Percentiles rank a stretch among this genome's conserved stretches.
Conservation (phyloP, 495 filamentous ascomycete species). For the Neurospora sp. region DNA sequence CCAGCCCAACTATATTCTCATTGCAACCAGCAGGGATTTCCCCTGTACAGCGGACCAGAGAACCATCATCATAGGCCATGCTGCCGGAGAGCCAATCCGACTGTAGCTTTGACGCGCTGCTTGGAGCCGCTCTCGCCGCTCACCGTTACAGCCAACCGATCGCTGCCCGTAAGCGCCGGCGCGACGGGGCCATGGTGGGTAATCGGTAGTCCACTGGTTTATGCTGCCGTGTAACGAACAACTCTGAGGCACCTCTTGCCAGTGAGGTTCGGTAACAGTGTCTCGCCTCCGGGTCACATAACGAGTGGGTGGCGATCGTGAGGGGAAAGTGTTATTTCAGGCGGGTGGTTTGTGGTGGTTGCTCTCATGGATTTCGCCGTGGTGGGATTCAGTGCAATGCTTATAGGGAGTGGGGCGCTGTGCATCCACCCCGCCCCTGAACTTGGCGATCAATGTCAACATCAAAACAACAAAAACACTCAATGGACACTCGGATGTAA, state of each 20-base stretch:
- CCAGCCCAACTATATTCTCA: not conserved
- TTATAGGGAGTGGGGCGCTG: not conserved
- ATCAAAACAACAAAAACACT: not conserved
- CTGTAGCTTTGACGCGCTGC: not conserved
- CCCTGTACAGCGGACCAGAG: not conserved
- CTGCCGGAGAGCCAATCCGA: not conserved
- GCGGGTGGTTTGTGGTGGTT: not conserved
- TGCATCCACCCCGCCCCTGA: not conserved
- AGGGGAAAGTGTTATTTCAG: not conserved
- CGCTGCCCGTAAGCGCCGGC: not conserved
- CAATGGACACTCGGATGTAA: not conserved
- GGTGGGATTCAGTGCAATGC: not conserved
- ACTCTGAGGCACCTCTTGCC: too few species aligned
- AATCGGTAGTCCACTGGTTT: too few species aligned
- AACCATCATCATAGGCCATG: not conserved
- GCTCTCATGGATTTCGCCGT: not conserved
- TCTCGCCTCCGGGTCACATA: too few species aligned
- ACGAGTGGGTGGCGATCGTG: too few species aligned
- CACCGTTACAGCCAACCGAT: not conserved
- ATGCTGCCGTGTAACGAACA: not conserved
- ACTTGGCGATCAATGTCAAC: not conserved
- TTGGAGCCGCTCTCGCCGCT: not conserved
- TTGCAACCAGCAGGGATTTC: not conserved
- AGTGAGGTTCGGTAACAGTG: too few species aligned
- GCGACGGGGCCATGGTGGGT: too few species aligned